Conservation (phyloP, 2,329 filamentous ascomycete genomes). For the Pestalotiopsis fici region DNA sequence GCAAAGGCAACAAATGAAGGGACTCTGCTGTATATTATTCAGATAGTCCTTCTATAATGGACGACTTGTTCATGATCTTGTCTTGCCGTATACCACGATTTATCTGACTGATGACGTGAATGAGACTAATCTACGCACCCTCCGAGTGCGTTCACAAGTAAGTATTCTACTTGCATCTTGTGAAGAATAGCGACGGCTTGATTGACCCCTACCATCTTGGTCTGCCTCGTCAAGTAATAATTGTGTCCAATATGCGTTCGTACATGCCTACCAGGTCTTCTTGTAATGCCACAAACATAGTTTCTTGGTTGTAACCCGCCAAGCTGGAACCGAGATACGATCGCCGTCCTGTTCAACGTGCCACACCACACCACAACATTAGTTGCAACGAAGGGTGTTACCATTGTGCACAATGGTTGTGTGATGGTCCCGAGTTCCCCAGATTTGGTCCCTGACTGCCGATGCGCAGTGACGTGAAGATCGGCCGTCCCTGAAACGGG, state of each 20-base stretch:
- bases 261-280: neutral
- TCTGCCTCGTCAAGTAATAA: neutral
- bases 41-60: constrained; percentile 30
- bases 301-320: neutral
- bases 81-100: neutral
- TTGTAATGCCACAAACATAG: neutral
- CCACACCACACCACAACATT: neutral
- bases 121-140: no score
- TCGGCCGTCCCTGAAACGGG: constrained; percentile 3
- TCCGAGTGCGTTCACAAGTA: no score
- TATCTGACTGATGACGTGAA: no score
- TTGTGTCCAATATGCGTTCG: neutral
- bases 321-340: neutral
- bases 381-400: neutral
- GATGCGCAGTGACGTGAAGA: constrained; percentile 1
- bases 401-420: no score
- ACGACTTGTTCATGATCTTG: constrained; percentile 19
- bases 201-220: no score
- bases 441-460: neutral
- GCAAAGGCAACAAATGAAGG: constrained; percentile 23
- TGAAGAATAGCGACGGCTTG: no score
- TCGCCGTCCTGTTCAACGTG: neutral
- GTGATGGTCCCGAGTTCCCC: neutral
- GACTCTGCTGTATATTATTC: constrained; percentile 36
- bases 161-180: no score